Conservation (phyloP, 208 protist species). For the Lotmaria passim region DNA sequence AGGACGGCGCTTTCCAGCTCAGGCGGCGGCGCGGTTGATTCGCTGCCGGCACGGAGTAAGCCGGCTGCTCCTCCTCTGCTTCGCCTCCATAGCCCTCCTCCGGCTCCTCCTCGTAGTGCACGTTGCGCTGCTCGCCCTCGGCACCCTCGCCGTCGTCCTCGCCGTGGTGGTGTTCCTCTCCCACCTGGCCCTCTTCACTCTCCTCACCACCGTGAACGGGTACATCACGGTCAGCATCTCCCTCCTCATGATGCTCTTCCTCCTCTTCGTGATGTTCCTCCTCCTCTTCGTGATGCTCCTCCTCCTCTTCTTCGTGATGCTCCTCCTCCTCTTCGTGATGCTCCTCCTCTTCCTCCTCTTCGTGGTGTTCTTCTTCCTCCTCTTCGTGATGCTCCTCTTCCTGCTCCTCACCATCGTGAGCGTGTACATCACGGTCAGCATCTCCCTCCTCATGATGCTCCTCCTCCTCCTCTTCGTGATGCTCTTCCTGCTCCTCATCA, state of each 20-base stretch:
- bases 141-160: conserved; percentile 18
- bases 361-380: background rate
- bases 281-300: conserved; percentile 14
- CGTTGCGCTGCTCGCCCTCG: conserved; percentile 14
- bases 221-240: background rate
- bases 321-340: conserved; percentile 6
- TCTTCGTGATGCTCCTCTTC: conserved; percentile 6
- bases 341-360: conserved; percentile 20
- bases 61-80: conserved; percentile 7
- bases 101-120: conserved; percentile 21
- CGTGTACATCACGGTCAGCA: conserved; percentile 1
- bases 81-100: conserved; percentile 17
- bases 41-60: conserved; percentile 8
- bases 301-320: conserved; percentile 3
- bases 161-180: conserved; percentile 5
- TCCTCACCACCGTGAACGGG: conserved; percentile 11
- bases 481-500: background rate
- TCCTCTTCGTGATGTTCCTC: background rate
- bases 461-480: background rate
- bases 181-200: conserved; percentile 9
- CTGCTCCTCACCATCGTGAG: conserved; percentile 12
- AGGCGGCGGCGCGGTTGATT: conserved; percentile 9
- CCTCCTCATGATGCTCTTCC: background rate
- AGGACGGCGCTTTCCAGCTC: conserved; percentile 11
- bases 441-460: background rate